Base-by-base conservation (phyloP, 2,329 filamentous ascomycete genomes). In the Endoconidiophora laricicola region DNA sequence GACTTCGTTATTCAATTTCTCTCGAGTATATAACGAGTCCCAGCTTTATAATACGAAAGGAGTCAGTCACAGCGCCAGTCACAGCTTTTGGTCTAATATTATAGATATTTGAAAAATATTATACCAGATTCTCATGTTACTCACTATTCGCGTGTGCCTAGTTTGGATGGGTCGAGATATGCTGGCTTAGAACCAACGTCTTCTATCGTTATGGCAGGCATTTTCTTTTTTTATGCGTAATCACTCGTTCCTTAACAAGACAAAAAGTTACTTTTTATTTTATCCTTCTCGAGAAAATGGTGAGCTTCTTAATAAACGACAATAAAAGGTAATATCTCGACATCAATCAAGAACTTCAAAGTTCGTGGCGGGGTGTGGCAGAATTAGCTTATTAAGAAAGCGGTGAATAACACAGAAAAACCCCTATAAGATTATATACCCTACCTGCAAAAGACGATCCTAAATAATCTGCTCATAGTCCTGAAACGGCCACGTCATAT, bases 131-230 rank as follows among this genome's bases (percentile, higher is more conserved):
- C 16, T 18, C 16, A 18, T 18, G 16, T 40, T 39, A 72, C 78
- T 58, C 69, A 93, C 86, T 94, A 93, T 71, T 90, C 81, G 66
- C 86, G 94, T 26, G 86, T 94, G 46, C 90, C 90, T 26, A 96
- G 76, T 62, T 75, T 66, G 61, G 71, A 94, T 16, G 87, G 85
- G 56, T 83, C 75, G 23, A 94, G 79, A 58, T 83, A 76, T 1
- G 66, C 65, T n/a, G 80, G 81, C 53, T 69, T 72, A 50, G 52
- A 57, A 49, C 54, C 56, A 50, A 54, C 44, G 38, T 42, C 7
- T 33, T 33, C 29, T 12, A 12, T 33, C 29, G 29, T 9, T 24
- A 22, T 20, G 20, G 26, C 12, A 5, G 33, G 20, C 48, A 50
- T 50, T 51, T 26, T 41, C 23, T 40, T 33, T 41, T 9, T 50